Conservation (phyloP, 2,329 filamentous ascomycete genomes). For the Trichocomaceae sp. region DNA sequence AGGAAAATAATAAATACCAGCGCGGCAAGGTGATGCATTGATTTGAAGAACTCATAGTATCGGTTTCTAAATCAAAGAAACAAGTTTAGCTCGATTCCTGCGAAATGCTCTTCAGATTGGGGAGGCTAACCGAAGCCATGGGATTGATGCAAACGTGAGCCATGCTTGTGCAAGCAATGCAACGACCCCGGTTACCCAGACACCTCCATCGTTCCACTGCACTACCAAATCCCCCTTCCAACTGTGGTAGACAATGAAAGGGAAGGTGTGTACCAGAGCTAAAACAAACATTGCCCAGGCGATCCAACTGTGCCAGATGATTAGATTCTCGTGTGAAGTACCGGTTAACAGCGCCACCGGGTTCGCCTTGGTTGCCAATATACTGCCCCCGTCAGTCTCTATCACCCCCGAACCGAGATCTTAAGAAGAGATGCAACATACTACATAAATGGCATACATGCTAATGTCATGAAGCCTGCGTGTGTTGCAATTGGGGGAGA, state of each 20-base stretch:
- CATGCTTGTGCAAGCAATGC: conserved; percentile 49
- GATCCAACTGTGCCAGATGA: conserved; percentile 41
- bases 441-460: conserved; percentile 46
- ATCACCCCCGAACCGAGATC: background rate
- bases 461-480: conserved; percentile 46
- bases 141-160: conserved; percentile 42
- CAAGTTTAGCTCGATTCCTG: background rate
- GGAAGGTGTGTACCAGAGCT: conserved; percentile 52
- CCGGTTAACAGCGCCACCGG: conserved; percentile 49
- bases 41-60: conserved; percentile 58
- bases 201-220: conserved; percentile 39
- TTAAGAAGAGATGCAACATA: conserved; percentile 11
- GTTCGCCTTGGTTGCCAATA: conserved; percentile 48
- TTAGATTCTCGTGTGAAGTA: conserved; percentile 49
- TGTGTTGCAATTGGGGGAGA: conserved; percentile 49
- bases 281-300: conserved; percentile 50
- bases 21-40: conserved; percentile 48
- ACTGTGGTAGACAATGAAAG: conserved; percentile 49
- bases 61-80: conserved; percentile 36
- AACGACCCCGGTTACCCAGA: conserved; percentile 51
- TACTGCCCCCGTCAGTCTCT: conserved; percentile 17
- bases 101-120: background rate
- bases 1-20: conserved; percentile 53
- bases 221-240: conserved; percentile 42
- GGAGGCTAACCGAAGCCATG: conserved; percentile 20